A percentile compares a stretch with the other conserved stretches of the same genome.
Conservation (phyloP, 148 eudicot species). For the Chenopodium album region DNA sequence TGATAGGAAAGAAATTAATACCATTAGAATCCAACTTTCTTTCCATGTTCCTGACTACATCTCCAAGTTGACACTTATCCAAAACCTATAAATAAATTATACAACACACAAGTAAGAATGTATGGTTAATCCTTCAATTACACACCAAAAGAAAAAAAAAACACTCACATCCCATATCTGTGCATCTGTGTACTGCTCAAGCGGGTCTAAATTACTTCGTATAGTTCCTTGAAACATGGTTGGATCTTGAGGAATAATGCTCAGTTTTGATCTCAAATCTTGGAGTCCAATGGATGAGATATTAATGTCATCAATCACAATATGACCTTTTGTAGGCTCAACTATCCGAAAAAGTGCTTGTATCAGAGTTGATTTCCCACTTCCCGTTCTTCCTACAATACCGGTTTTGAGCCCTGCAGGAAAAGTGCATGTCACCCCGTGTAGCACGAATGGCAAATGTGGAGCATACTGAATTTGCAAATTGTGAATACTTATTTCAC, state of each 20-base stretch:
- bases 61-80: conserved; percentile 26
- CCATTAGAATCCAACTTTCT: conserved; percentile 20
- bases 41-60: conserved; percentile 19
- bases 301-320: conserved; percentile 19
- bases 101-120: no score
- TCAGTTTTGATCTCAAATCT: conserved; percentile 21
- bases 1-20: no score
- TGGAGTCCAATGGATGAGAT: conserved; percentile 25
- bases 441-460: conserved; percentile 19
- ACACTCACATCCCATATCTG: conserved; percentile 23
- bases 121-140: neutral
- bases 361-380: conserved; percentile 20
- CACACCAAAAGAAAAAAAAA: neutral
- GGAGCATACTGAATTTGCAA: conserved; percentile 22
- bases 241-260: conserved; percentile 35
- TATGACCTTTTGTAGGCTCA: conserved; percentile 21
- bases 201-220: conserved; percentile 28
- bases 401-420: conserved; percentile 25
- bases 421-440: conserved; percentile 29
- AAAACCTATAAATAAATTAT: neutral
- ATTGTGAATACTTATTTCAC: conserved; percentile 5
- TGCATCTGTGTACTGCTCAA: conserved; percentile 25
- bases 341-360: conserved; percentile 19
- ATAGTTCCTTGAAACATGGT: conserved; percentile 31
- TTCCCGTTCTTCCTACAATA: conserved; percentile 30